Base-by-base conservation (phyloP, 2,329 filamentous ascomycete species). In the Colletotrichum simmondsii region DNA sequence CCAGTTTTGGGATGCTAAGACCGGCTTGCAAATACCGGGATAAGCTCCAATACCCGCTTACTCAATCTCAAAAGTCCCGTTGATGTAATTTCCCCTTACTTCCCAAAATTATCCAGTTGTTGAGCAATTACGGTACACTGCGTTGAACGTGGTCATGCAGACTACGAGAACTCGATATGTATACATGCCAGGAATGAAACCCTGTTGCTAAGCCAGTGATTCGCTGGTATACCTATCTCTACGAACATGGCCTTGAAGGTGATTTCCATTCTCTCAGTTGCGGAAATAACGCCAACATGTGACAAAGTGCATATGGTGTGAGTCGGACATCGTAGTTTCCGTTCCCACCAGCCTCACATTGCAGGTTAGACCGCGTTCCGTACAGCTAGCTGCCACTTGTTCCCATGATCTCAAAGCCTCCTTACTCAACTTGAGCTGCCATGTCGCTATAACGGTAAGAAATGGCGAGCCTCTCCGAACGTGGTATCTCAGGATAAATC, bases 381-480 rank as follows among this genome's bases (percentile, higher is more conserved):
- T 3, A 8, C 1, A 49, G 32, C n/a, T 0, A 35, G 58, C 46
- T 28, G 65, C 58, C 49, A 68, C 65, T 5, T n/a, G 4, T 68
- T 68, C 46, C 58, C 49, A 68, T 35, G 58, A 49, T 0, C 1
- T 2, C n/a, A 64, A 14, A 26, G 7, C 35, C 16, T 68, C 1
- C 49, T 56, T 12, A 35, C 49, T 64, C 5, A 68, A 49, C 14
- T 1, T 2, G 24, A 64, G 30, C 58, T 49, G 35, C 58, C 35
- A 68, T n/a, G 26, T 63, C 14, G 65, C 49, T 49, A 64, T 46
- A 35, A 68, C 4, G 2, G 49, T 64, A 57, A 68, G 24, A 2
- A 11, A 22, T 2, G 65, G 32, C 49, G 49, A 56, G 12, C 30
- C 59, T 57, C 49, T 4, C 0, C 11, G 12, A 57, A 64, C 4